These are phyloP conservation scores for Mrakia gelida DNA, from an alignment of 768 basidiomycete species.

Conservation along the genomic window DNA sequence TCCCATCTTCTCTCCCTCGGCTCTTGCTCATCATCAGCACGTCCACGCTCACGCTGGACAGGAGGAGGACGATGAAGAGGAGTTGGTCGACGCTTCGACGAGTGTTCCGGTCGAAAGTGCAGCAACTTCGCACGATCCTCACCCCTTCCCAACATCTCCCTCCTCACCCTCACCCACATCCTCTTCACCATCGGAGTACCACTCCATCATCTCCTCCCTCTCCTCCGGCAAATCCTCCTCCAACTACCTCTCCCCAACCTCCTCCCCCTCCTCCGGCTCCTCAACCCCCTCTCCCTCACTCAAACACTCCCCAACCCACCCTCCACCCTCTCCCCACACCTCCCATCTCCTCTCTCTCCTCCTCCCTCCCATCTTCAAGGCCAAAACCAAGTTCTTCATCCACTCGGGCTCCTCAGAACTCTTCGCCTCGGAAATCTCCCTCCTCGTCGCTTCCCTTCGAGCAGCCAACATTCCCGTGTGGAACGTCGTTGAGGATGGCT, in stretches of 20 bases:
- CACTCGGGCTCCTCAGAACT: constrained; percentile 1
- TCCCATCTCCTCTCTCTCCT: not conserved
- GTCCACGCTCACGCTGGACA: not conserved
- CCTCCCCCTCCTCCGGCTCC: not conserved
- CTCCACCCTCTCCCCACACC: not conserved
- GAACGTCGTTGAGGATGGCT: not conserved
- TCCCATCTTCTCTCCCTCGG: constrained; percentile 1
- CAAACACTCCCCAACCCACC: not conserved
- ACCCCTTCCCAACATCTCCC: not conserved
- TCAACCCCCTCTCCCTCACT: not conserved
- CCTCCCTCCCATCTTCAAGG: not conserved
- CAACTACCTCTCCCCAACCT: not conserved
- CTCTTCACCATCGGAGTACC: not conserved
- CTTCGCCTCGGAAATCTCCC: constrained; percentile 2
- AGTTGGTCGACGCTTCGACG: not conserved
- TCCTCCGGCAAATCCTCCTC: not conserved
- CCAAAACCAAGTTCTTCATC: not conserved
- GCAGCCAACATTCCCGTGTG: not conserved
- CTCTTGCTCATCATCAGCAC: not conserved
- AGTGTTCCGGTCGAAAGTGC: not conserved
- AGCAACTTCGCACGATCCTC: not conserved
- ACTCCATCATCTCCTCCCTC: not conserved
- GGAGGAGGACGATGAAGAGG: not conserved
- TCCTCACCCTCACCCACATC: not conserved
- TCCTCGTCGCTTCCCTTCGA: not conserved